Conservation (phyloP, 2,329 filamentous ascomycete species). For the Orbilia javanica region DNA sequence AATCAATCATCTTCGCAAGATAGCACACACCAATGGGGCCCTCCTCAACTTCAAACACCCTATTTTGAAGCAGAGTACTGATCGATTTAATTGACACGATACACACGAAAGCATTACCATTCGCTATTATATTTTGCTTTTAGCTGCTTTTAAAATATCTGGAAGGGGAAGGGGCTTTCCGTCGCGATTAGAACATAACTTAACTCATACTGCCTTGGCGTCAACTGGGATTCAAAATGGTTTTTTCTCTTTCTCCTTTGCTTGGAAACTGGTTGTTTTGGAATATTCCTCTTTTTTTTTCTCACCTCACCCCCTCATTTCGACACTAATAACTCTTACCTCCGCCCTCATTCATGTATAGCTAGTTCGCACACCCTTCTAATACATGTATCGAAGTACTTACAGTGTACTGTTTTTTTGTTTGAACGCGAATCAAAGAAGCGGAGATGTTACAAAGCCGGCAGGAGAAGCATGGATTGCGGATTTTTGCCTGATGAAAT, state of each 20-base stretch:
- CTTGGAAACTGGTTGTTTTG: conserved; percentile 29
- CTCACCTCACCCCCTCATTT: background rate
- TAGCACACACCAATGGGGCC: conserved; percentile 56
- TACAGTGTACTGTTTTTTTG: conserved; percentile 15
- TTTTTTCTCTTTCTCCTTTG: conserved; percentile 39
- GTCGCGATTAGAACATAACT: conserved; percentile 57
- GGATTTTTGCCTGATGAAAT: conserved; percentile 55
- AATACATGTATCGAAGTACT: conserved; percentile 40
- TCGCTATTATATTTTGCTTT: conserved; percentile 55
- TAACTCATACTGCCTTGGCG: conserved; percentile 57
- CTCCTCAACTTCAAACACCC: conserved; percentile 55
- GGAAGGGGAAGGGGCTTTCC: conserved; percentile 43
- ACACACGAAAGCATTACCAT: conserved; percentile 58
- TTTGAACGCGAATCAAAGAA: conserved; percentile 16
- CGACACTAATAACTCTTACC: conserved; percentile 49
- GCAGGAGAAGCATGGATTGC: conserved; percentile 51
- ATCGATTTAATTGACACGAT: conserved; percentile 48
- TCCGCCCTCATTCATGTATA: conserved; percentile 28
- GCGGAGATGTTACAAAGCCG: conserved; percentile 17
- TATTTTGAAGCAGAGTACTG: conserved; percentile 59
- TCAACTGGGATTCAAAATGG: conserved; percentile 58
- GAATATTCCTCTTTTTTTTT: conserved; percentile 7
- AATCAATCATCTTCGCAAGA: conserved; percentile 58
- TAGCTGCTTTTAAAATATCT: conserved; percentile 51
- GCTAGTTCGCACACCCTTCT: background rate